Conservation (phyloP, 495 filamentous ascomycete genomes). For the Aspergillus incahuasiensis region DNA sequence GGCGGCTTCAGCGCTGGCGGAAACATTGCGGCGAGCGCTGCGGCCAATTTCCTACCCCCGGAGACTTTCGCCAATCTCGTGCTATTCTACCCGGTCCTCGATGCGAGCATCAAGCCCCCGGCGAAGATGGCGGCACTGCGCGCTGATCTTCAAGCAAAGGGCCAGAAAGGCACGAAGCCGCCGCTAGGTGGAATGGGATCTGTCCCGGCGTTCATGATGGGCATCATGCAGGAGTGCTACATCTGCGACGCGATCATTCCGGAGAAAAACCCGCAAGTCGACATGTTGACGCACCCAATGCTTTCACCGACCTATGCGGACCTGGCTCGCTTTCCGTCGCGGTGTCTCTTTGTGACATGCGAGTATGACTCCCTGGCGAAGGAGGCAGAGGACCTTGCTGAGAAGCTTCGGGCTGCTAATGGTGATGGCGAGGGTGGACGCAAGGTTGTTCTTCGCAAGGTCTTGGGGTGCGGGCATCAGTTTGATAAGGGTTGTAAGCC, state of each 20-base stretch:
- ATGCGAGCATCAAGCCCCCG: slow-evolving; percentile 17
- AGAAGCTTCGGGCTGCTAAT: slow-evolving; percentile 9
- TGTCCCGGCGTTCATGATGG: slow-evolving; percentile 18
- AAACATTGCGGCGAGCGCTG: slow-evolving; percentile 33
- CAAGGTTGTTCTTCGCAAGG: slow-evolving; percentile 19
- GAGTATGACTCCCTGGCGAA: slow-evolving; percentile 5
- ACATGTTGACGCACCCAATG: no score
- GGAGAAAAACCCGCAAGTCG: no score
- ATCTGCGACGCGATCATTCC: no score
- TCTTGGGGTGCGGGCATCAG: slow-evolving; percentile 27
- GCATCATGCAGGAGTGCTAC: slow-evolving; percentile 28
- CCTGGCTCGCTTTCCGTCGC: background rate
- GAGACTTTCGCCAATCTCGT: slow-evolving; percentile 28
- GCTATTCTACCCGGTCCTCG: slow-evolving; percentile 38
- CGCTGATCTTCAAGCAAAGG: slow-evolving; percentile 12
- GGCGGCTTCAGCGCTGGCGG: slow-evolving; percentile 45
- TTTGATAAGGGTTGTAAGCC: slow-evolving; percentile 20
- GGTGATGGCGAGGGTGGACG: slow-evolving; percentile 1
- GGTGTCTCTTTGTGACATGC: slow-evolving; percentile 9
- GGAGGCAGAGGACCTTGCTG: slow-evolving; percentile 11
- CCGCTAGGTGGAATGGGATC: slow-evolving; percentile 2
- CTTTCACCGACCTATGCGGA: slow-evolving; percentile 29
- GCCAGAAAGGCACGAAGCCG: slow-evolving; percentile 1
- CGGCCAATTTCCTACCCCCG: slow-evolving; percentile 14
- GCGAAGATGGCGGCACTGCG: slow-evolving; percentile 4